A percentile compares a stretch with the other conserved stretches of the same genome.
These are phyloP conservation scores for Detonula confervacea DNA, from an alignment of 352 stramenopile species.

Conservation along the genomic window DNA sequence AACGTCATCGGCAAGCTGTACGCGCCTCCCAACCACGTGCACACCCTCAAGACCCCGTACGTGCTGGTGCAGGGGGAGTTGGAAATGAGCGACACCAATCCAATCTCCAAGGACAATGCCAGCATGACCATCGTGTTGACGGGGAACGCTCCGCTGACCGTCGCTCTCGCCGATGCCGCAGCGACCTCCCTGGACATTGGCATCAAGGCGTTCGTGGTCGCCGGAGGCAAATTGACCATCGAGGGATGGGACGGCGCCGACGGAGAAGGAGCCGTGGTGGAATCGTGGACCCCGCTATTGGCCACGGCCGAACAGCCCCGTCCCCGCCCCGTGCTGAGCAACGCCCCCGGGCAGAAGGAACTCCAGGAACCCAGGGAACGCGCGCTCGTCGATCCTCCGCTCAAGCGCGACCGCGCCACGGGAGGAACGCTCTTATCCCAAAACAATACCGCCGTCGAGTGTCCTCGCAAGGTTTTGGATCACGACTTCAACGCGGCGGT, in stretches of 20 bases:
- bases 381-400: neutral
- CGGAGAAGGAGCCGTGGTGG: neutral
- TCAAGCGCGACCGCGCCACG: neutral
- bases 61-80: conserved; percentile 70
- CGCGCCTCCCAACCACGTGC: conserved; percentile 52
- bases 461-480: conserved; percentile 31
- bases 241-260: conserved; percentile 33
- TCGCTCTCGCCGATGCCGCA: conserved; percentile 34
- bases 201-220: conserved; percentile 61
- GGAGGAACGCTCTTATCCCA: neutral
- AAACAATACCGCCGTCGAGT: too few species aligned
- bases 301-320: conserved; percentile 24
- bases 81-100: conserved; percentile 61
- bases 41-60: conserved; percentile 59
- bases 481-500: conserved; percentile 46
- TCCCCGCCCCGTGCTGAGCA: conserved; percentile 4
- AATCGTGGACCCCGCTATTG: conserved; percentile 38
- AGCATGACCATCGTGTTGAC: conserved; percentile 64
- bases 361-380: neutral
- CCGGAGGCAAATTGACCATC: conserved; percentile 60
- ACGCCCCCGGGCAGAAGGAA: neutral
- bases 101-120: conserved; percentile 41
- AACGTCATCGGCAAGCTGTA: conserved; percentile 64
- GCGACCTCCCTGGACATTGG: conserved; percentile 48
- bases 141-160: conserved; percentile 24